A percentile compares a stretch with the other conserved stretches of the same genome.
Evolutionary conservation across 805 yeast species (phyloP).

Genomic region (Debaryomyces prosopidis): DNA sequence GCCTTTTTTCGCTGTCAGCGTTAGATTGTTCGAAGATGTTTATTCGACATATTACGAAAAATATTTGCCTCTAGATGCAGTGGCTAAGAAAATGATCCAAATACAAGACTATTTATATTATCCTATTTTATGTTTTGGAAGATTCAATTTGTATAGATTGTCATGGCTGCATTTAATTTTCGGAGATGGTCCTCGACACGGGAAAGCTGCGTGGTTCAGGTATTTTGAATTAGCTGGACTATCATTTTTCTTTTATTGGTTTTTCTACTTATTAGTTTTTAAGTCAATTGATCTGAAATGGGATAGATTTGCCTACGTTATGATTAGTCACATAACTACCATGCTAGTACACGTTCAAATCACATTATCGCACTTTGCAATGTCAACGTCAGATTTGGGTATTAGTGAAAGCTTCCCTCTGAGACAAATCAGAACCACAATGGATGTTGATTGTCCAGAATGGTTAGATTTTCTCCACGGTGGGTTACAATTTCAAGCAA

Average conservation of each 20-base stretch:
- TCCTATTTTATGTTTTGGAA: constrained; percentile 76
- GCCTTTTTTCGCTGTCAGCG: constrained; percentile 86
- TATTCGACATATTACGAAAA: constrained; percentile 81
- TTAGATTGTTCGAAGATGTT: constrained; percentile 64
- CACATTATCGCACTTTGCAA: constrained; percentile 86
- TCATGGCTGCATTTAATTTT: constrained; percentile 74
- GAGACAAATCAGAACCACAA: constrained; percentile 84
- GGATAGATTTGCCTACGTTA: constrained; percentile 57
- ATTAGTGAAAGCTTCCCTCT: constrained; percentile 75
- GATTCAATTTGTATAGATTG: constrained; percentile 80
- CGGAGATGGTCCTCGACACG: constrained; percentile 80
- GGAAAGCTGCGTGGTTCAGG: constrained; percentile 85
- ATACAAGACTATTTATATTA: constrained; percentile 73
- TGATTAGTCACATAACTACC: constrained; percentile 77
- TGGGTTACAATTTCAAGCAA: constrained; percentile 88
- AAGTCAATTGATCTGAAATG: constrained; percentile 52
- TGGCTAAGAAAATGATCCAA: constrained; percentile 59
- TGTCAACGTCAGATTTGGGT: constrained; percentile 89
- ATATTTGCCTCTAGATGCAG: constrained; percentile 62
- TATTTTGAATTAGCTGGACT: constrained; percentile 76
- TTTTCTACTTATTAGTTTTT: constrained; percentile 62
- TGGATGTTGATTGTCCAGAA: constrained; percentile 93
- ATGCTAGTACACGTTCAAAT: constrained; percentile 95
- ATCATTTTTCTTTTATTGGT: constrained; percentile 75
- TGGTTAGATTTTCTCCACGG: constrained; percentile 93